Conservation (phyloP, 495 filamentous ascomycete genomes). For the Aspergillus steynii region DNA sequence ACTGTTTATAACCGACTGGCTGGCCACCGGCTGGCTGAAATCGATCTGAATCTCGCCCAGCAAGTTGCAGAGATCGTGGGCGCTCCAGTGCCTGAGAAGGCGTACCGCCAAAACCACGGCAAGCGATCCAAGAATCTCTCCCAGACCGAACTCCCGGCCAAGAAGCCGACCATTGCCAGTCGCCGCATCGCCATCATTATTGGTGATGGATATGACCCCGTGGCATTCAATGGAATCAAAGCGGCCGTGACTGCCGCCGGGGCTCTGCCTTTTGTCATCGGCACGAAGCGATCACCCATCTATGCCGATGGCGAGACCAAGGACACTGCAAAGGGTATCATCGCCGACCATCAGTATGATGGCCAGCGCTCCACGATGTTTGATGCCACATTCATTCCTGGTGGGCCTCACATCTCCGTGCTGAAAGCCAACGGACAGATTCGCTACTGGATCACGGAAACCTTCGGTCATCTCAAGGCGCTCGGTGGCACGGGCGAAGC, state of each 20-base stretch:
- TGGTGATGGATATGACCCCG: conserved; percentile 75
- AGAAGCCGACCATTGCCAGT: conserved; percentile 64
- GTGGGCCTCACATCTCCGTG: conserved; percentile 63
- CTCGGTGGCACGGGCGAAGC: conserved; percentile 74
- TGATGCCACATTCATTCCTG: conserved; percentile 83
- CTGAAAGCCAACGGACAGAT: conserved; percentile 73
- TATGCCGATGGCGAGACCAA: conserved; percentile 63
- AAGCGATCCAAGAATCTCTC: conserved; percentile 63
- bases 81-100: conserved; percentile 56
- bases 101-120: conserved; percentile 61
- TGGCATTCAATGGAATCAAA: conserved; percentile 64
- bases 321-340: conserved; percentile 48
- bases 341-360: conserved; percentile 78
- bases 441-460: conserved; percentile 80
- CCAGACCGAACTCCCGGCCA: conserved; percentile 66
- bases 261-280: conserved; percentile 74
- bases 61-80: conserved; percentile 70
- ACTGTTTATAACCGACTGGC: conserved; percentile 74
- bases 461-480: conserved; percentile 77
- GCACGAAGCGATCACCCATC: conserved; percentile 68
- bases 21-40: conserved; percentile 67
- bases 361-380: conserved; percentile 85
- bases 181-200: conserved; percentile 80
- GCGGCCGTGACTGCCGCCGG: conserved; percentile 58
- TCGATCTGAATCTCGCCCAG: conserved; percentile 71